Evolutionary conservation across 345 rosid species (phyloP).

Genomic region (Bruguiera gymnorhiza): DNA sequence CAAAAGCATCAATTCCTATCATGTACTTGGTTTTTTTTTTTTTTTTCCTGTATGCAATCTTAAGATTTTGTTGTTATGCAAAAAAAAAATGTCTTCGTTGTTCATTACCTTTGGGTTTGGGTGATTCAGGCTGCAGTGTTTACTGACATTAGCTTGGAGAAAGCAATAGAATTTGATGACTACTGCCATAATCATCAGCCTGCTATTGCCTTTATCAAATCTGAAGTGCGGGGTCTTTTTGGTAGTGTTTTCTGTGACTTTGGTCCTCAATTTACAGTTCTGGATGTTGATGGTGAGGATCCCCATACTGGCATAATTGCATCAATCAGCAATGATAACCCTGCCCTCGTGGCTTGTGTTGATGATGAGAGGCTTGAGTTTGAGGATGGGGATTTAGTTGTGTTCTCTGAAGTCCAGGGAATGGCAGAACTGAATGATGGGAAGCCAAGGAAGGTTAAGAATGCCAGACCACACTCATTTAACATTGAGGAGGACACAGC

Average conservation of each 20-base stretch:
- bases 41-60: too few species aligned
- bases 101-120: slow-evolving; percentile 3
- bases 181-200: slow-evolving; percentile 80
- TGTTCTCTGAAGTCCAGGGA: slow-evolving; percentile 92
- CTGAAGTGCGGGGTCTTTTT: slow-evolving; percentile 94
- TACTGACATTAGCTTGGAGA: slow-evolving; percentile 68
- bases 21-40: too few species aligned
- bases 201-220: slow-evolving; percentile 76
- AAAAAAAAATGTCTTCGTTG: too few species aligned
- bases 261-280: slow-evolving; percentile 83
- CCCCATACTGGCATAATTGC: slow-evolving; percentile 95
- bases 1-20: too few species aligned
- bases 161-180: slow-evolving; percentile 77
- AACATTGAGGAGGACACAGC: slow-evolving; percentile 84
- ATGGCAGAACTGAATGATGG: slow-evolving; percentile 94
- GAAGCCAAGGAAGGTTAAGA: slow-evolving; percentile 84
- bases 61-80: too few species aligned
- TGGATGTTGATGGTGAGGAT: slow-evolving; percentile 93
- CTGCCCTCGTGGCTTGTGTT: slow-evolving; percentile 83
- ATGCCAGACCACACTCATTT: slow-evolving; percentile 84
- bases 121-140: slow-evolving; percentile 78
- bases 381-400: slow-evolving; percentile 91
- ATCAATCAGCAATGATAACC: slow-evolving; percentile 79
- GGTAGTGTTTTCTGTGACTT: slow-evolving; percentile 94
- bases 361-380: slow-evolving; percentile 98